phyloP scores from a whole-genome alignment of 441 rosid species.

The Populus tomentosa region DNA sequence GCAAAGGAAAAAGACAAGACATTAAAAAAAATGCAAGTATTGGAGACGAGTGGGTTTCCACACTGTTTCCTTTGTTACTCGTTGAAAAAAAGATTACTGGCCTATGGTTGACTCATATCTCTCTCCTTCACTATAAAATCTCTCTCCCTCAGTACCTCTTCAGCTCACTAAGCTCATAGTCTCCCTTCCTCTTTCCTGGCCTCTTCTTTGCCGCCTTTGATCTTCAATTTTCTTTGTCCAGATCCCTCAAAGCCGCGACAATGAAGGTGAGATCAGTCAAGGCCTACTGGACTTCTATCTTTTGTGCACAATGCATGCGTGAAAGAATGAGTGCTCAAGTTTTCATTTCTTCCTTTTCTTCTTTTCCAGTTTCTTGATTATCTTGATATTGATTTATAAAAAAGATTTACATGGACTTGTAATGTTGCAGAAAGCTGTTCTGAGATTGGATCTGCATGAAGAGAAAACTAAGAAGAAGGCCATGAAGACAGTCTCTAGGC shows the following conservation, averaged over 20 bases:
- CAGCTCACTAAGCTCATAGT: no score
- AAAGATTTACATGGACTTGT: not conserved
- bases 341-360: not conserved
- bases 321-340: not conserved
- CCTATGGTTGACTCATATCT: no score
- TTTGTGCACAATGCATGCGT: not conserved
- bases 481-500: slow-evolving; percentile 34
- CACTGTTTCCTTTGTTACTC: no score
- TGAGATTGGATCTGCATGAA: slow-evolving; percentile 35
- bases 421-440: slow-evolving; percentile 25
- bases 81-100: no score
- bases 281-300: not conserved
- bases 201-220: not conserved
- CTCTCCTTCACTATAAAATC: no score
- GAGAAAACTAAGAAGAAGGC: slow-evolving; percentile 41
- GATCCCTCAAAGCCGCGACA: not conserved
- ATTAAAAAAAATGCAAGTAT: no score
- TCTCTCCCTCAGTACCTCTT: no score
- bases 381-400: no score
- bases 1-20: no score
- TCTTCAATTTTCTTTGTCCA: not conserved
- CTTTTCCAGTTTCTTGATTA: not conserved
- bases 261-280: not conserved
- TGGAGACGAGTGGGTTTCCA: no score
- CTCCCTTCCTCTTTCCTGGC: not conserved